Base-by-base conservation (phyloP, 257 asterid genomes). In the Capsicum chinense region DNA sequence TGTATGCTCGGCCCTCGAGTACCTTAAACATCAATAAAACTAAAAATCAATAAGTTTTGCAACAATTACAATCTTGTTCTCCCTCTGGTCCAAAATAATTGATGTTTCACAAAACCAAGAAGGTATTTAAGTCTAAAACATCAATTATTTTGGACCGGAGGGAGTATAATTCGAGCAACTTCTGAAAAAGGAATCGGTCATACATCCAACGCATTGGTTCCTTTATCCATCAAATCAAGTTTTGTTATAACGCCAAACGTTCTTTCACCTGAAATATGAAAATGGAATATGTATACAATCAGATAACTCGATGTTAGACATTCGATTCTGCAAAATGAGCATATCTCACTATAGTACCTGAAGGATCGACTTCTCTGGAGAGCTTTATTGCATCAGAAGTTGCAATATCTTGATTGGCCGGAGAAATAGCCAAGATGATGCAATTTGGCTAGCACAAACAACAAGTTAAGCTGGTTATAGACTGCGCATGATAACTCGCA, bases 381-480 rank as follows among this genome's bases (percentile, higher is more conserved):
- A 95, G 97, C 89, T 95, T 95, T 88, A 95, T 95, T 74, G 99
- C 99, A 88, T 95, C 99, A 7, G 99, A 95, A 85, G 99, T 95
- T 79, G 99, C 99, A 68, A 95, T 95, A 89, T 95, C 99, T 91
- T 95, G 99, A 89, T 95, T 95, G 78, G 99, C 99, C 44, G 99
- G 99, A 87, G 99, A 95, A 86, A 95, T 95, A 1, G 99, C 99
- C 93, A 95, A 90, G 87, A 95, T 95, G 67, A 95, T 95, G 93
- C 98, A 92, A 91, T 92, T 95, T 81, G 96, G 96, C 99, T 95
- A 90, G 56, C 87, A 90, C 48, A 54, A 76, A 5, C 63, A 54
- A 52, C 7, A 26, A 17, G 26, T 76, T 13, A 50, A 8, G 50
- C 1, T 19, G 3, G 81, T 52, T 21, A 44, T 44, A 19, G 7